Base-by-base conservation (phyloP, 495 filamentous ascomycete genomes). In the Rusavskia elegans region DNA sequence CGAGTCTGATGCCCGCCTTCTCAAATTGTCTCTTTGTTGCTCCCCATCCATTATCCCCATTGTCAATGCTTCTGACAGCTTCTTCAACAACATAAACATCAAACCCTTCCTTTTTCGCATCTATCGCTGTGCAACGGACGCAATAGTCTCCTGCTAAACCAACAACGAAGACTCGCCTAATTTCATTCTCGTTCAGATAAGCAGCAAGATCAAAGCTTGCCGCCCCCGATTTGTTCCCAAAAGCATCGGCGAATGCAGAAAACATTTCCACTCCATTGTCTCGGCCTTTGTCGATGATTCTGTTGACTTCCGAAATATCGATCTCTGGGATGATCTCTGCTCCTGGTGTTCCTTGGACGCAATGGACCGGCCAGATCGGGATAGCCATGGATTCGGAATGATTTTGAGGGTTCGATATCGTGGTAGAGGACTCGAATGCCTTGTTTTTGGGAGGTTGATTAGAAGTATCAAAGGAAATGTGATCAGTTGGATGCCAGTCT, bases 71-170 rank as follows among this genome's bases (percentile, higher is more conserved):
- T 62, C 69, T 79, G 8, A 82, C 87, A 27, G 73, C 86, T 59
- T 97, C 90, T 60, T 82, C 76, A 17, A 97, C 68, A 37, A 97
- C 75, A 64, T 72, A 84, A 39, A 83, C 84, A 56, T 62, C 67
- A 57, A 92, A 96, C 2, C 89, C 90, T 63, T 83, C 81, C 59
- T 71, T 76, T 9, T 67, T 76, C 8, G 87, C 82, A 71, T 95
- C 84, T 20, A 85, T 57, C 2, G 87, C 90, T 45, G 85, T 93
- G 55, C 61, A 70, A 63, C 80, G 82, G 44, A 98, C 92, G 65
- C 92, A 98, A 64, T 82, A 94, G 66, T 96, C 92, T 30, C 77
- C 82, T 36, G 92, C 89, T 48, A 98, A 63, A 5, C 92, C 92
- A 10, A 85, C 85, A 20, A 88, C 73, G 66, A 83, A 95, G 3